Percentiles rank a stretch among this genome's conserved stretches.
phyloP scores from a whole-genome alignment of 2,329 filamentous ascomycete genomes.

The Chaetomiaceae sp. region DNA sequence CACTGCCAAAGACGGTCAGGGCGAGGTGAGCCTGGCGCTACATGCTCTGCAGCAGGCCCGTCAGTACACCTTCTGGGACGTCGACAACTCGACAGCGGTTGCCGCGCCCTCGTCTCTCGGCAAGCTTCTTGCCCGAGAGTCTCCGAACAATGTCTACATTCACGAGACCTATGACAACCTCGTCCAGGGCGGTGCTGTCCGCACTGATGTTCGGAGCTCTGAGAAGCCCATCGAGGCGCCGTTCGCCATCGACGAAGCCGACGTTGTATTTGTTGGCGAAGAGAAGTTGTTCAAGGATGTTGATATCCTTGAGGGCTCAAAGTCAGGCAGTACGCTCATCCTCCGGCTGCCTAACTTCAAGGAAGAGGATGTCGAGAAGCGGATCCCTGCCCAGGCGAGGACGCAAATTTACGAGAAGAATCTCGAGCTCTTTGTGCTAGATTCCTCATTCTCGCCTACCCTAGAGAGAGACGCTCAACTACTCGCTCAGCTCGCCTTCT shows the following conservation, averaged over 20 bases:
- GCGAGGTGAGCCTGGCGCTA: constrained; percentile 46
- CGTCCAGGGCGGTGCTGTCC: constrained; percentile 70
- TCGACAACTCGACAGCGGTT: constrained; percentile 67
- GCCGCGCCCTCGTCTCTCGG: constrained; percentile 59
- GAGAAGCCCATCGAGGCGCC: constrained; percentile 79
- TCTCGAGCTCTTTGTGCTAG: constrained; percentile 69
- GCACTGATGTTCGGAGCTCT: constrained; percentile 81
- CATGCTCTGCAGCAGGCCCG: constrained; percentile 54
- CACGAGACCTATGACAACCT: constrained; percentile 62
- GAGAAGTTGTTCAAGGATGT: constrained; percentile 76
- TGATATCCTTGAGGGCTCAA: constrained; percentile 66
- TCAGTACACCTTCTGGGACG: constrained; percentile 93
- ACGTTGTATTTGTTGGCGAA: constrained; percentile 73
- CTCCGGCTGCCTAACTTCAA: constrained; percentile 75
- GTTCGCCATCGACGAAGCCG: constrained; percentile 73
- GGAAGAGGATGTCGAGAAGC: constrained; percentile 85
- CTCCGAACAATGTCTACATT: constrained; percentile 56
- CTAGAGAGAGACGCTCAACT: constrained; percentile 62
- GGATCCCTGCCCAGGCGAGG: constrained; percentile 65
- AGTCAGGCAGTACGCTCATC: constrained; percentile 66
- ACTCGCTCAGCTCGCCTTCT: constrained; percentile 75
- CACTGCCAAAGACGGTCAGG: constrained; percentile 45
- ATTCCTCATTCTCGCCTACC: constrained; percentile 63
- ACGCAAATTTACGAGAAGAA: constrained; percentile 67
- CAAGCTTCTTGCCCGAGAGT: constrained; percentile 65